These are phyloP conservation scores for Metrosideros polymorpha DNA, from an alignment of 441 rosid species.

Conservation along the genomic window DNA sequence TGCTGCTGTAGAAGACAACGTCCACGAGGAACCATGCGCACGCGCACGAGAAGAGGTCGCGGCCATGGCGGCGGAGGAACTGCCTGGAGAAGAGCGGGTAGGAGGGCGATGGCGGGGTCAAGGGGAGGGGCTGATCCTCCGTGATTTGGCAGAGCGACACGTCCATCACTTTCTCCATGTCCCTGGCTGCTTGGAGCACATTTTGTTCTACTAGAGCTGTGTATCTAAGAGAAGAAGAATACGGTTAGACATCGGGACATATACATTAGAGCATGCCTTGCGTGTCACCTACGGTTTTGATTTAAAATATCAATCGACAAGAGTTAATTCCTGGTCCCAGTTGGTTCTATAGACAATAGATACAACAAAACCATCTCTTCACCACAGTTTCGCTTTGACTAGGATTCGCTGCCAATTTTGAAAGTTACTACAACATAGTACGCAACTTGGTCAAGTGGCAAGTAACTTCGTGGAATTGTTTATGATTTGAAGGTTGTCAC, in stretches of 20 bases:
- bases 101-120: conserved; percentile 4
- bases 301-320: not conserved
- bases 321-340: not conserved
- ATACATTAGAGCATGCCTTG: not conserved
- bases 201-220: conserved; percentile 65
- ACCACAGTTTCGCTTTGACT: not conserved
- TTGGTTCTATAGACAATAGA: not conserved
- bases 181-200: conserved; percentile 52
- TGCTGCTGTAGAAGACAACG: conserved; percentile 51
- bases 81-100: conserved; percentile 43
- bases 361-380: not conserved
- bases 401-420: not conserved
- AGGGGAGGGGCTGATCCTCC: conserved; percentile 21
- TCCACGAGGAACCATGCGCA: conserved; percentile 56
- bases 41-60: conserved; percentile 49
- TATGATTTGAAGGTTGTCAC: not conserved
- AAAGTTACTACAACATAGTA: not conserved
- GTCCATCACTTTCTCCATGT: conserved; percentile 50
- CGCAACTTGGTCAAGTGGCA: not conserved
- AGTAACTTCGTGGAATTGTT: not conserved
- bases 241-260: not conserved
- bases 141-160: conserved; percentile 27
- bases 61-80: conserved; percentile 53
- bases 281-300: not conserved
- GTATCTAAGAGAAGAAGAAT: conserved; percentile 23